Evolutionary conservation across 2,329 filamentous ascomycete species (phyloP), one percentile per base, ranked within the genome.

Genomic region (Shiraia bambusicola): DNA sequence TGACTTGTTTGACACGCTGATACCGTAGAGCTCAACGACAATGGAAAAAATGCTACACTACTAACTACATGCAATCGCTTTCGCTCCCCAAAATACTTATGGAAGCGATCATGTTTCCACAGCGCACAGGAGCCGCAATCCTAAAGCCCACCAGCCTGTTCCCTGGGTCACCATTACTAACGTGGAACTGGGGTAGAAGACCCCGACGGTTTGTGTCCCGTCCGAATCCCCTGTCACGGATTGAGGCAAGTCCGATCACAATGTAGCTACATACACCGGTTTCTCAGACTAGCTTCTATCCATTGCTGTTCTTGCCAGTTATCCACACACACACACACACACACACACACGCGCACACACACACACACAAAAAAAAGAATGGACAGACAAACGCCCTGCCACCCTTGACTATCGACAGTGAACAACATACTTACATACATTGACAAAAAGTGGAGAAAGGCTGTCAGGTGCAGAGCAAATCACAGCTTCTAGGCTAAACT

Each of bases 141-240:
- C 13, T 15, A 16, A 16, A 29, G 32, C 26, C 45, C 35, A 24
- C 38, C 37, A 37, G 35, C 30, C 35, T 42, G 38, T 46, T 26
- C 35, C 28, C 33, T 47, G 40, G 40, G 38, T 38, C 24, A 13
- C 36, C 42, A 16, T 49, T 55, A 58, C 59, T 65, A 53, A 61
- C 49, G 45, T 45, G 35, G 41, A 35, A 42, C 49, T 41, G 45
- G 52, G 44, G 43, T 35, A 49, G 58, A 50, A 38, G 37, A 34
- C 32, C 34, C 45, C 48, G 55, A 34, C 14, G 53, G 17, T 38
- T 16, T 47, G 42, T 46, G 19, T 31, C 32, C 35, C 45, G 34
- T 12, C 27, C 28, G 30, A 42, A 13, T 34, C 31, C 28, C 13
- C 32, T 34, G 37, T 27, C 38, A 39, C 27, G 25, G 41, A 22